Base-by-base conservation (phyloP, 495 filamentous ascomycete genomes). In the Hyaloscypha variabilis region DNA sequence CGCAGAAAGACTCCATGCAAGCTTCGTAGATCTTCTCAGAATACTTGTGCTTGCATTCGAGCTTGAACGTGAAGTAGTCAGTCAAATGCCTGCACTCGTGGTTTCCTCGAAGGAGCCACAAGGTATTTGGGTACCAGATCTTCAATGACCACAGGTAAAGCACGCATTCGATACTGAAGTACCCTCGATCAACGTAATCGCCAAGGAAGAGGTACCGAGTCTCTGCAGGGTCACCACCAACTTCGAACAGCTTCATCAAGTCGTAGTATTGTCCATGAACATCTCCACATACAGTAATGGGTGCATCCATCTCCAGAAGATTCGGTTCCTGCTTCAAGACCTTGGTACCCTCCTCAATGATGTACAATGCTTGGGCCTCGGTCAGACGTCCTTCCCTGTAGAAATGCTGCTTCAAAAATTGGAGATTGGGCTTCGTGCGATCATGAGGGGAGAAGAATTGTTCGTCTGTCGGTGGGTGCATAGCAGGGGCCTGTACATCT, bases 41-140 rank as follows among this genome's bases (percentile, higher is more conserved):
- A 78, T 99, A 99, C 74, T 99, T 99, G 85, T 99, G 93, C 80
- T 95, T 96, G 82, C 95, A 99, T 78, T 99, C 95, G 61, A 99
- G 85, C 83, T 98, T 97, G 82, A 99, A 99, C 58, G 95, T 99
- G 81, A 99, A 99, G 82, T 99, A 99, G 75, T 99, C 95, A 28
- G 95, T 99, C 82, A 99, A 83, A 81, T 99, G 95, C 73, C 95
- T 88, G 77, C 95, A 99, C 81, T 99, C 95, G 79, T 99, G 95
- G 75, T 99, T 99, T 69, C 95, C 95, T 64, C 95, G 89, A 69
- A 99, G 86, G 71, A 99, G 81, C 95, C 95, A 99, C 56, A 99
- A 90, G 3, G 92, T 94, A 73, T 97, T 93, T 13, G 95, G 95
- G 73, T 99, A 98, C 89, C 96, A 97, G 76, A 99, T 97, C 85